A percentile compares a stretch with the other conserved stretches of the same genome.
phyloP scores from a whole-genome alignment of 2,329 filamentous ascomycete genomes.

The Ophiocordyceps robertsii region DNA sequence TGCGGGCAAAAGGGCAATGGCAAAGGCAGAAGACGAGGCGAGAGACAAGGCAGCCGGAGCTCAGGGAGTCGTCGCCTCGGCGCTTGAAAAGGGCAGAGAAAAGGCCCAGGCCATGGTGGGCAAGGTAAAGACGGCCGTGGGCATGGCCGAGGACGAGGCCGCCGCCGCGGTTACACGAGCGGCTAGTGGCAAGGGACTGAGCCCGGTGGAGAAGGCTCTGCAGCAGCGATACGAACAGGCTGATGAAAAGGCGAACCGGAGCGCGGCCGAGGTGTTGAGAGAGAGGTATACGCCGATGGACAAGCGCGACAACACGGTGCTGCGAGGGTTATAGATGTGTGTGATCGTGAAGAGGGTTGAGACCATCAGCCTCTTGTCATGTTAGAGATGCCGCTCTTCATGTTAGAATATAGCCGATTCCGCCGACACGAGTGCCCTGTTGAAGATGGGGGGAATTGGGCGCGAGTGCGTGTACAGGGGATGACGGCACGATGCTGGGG shows the following conservation, averaged over 20 bases:
- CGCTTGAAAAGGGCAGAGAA: conserved; percentile 26
- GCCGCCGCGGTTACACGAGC: conserved; percentile 13
- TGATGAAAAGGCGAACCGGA: conserved; percentile 25
- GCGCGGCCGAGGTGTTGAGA: conserved; percentile 36
- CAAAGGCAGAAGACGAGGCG: conserved; percentile 7
- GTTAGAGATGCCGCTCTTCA: neutral
- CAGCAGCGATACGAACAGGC: conserved; percentile 36
- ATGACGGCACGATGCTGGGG: too few species aligned
- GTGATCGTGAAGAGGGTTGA: neutral
- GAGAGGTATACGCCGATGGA: conserved; percentile 40
- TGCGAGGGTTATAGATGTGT: conserved; percentile 22
- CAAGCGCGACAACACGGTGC: conserved; percentile 28
- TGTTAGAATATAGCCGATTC: neutral
- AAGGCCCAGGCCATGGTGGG: conserved; percentile 26
- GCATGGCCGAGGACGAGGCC: conserved; percentile 21
- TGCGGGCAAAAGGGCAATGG: conserved; percentile 10
- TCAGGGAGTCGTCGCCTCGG: conserved; percentile 22
- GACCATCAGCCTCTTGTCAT: neutral
- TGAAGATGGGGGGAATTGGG: too few species aligned
- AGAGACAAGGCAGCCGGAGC: conserved; percentile 19
- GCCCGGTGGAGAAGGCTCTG: conserved; percentile 34
- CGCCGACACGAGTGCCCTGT: too few species aligned
- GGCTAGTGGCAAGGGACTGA: conserved; percentile 9
- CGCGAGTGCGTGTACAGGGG: too few species aligned
- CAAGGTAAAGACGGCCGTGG: conserved; percentile 21